Percentiles rank a stretch among this genome's conserved stretches.
Conservation (phyloP, 73 alveolate species). For the Paramecium tetraurelia region DNA sequence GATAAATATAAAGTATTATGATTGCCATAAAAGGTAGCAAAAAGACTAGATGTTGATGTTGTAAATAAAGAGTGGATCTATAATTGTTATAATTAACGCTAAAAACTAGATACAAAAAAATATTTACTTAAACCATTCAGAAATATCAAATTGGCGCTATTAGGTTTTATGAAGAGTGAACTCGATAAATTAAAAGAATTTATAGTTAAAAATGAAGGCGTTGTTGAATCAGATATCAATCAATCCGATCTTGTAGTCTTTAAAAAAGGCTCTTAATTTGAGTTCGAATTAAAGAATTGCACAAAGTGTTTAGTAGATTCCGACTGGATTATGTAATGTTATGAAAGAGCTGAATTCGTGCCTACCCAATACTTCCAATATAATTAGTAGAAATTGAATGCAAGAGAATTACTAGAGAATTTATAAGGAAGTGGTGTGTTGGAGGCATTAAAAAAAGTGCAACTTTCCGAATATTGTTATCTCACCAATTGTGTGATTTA, state of each 20-base stretch:
- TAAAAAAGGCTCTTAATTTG: slow-evolving; percentile 20
- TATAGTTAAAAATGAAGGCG: slow-evolving; percentile 4
- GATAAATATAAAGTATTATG: neutral
- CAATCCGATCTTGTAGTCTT: slow-evolving; percentile 15
- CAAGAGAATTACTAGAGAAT: neutral
- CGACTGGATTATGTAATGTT: slow-evolving; percentile 39
- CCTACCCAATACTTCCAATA: neutral
- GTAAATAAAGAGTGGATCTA: neutral
- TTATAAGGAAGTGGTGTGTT: neutral
- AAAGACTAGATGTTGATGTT: slow-evolving; percentile 19
- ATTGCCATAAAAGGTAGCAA: slow-evolving; percentile 28
- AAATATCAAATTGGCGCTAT: slow-evolving; percentile 29
- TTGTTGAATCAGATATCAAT: neutral
- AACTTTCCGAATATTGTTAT: neutral
- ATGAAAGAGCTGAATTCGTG: neutral
- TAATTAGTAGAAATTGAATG: neutral
- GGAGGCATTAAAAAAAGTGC: neutral
- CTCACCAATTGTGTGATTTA: neutral
- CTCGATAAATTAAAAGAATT: neutral
- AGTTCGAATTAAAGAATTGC: neutral
- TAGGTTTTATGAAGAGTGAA: slow-evolving; percentile 18
- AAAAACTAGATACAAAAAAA: neutral
- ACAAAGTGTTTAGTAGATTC: neutral
- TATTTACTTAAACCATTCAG: neutral
- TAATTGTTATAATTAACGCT: neutral